A percentile compares a stretch with the other conserved stretches of the same genome.
These are phyloP conservation scores for Marasmius oreades DNA, from an alignment of 1,284 basidiomycete species.

Conservation along the genomic window DNA sequence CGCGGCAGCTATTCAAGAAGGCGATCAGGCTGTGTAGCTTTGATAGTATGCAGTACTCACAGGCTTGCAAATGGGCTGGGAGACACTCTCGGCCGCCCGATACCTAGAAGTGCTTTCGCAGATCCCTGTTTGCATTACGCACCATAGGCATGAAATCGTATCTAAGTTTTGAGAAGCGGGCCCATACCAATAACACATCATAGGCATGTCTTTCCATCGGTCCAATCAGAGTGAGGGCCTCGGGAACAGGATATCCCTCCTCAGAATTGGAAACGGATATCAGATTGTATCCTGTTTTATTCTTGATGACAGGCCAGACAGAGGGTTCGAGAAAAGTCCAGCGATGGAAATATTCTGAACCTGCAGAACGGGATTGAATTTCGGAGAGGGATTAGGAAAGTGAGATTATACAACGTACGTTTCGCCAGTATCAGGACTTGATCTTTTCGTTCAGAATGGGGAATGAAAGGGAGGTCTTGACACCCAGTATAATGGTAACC, in stretches of 20 bases:
- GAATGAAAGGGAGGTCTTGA: slow-evolving; percentile 4
- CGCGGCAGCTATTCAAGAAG: background rate
- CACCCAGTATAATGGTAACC: slow-evolving; percentile 10
- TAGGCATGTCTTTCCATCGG: slow-evolving; percentile 5
- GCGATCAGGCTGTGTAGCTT: too few relatives aligned
- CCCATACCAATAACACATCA: slow-evolving; percentile 4
- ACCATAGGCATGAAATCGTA: background rate
- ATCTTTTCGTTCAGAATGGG: slow-evolving; percentile 5
- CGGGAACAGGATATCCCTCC: slow-evolving; percentile 4
- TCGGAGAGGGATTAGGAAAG: background rate
- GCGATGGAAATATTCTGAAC: slow-evolving; percentile 4
- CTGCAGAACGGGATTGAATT: background rate
- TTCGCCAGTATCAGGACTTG: slow-evolving; percentile 9
- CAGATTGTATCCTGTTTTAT: background rate
- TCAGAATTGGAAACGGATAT: background rate
- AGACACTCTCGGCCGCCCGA: slow-evolving; percentile 2
- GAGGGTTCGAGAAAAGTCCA: background rate
- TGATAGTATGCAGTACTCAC: background rate
- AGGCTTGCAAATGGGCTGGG: slow-evolving; percentile 7
- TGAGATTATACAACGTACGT: background rate
- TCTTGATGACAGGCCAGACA: slow-evolving; percentile 1
- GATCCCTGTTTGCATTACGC: background rate
- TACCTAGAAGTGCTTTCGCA: slow-evolving; percentile 5
- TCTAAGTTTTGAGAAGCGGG: background rate
- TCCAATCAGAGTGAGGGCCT: background rate